Conservation (phyloP, 768 basidiomycete species). For the Boletus speciosus region DNA sequence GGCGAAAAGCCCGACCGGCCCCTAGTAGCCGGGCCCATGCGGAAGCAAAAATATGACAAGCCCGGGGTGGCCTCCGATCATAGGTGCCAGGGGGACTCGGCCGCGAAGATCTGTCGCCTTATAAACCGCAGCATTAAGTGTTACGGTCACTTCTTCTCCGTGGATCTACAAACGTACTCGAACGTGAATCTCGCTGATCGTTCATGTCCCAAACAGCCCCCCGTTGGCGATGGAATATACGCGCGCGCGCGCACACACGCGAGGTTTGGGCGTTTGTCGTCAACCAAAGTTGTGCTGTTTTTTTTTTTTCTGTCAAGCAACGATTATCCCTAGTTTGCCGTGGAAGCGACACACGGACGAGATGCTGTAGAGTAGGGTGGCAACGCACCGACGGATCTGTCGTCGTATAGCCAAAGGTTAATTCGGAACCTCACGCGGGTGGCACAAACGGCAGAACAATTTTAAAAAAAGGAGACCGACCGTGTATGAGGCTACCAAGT, state of each 20-base stretch:
- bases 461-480: neutral
- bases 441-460: neutral
- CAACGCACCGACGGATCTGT: slow-evolving; percentile 5
- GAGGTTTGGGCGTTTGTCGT: neutral
- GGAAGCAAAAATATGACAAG: no score
- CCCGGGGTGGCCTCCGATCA: neutral
- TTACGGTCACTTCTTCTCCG: neutral
- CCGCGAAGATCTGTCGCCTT: slow-evolving; percentile 8
- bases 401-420: neutral
- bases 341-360: neutral
- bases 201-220: neutral
- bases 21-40: no score
- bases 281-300: neutral
- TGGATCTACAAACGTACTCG: slow-evolving; percentile 2
- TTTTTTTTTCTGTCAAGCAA: neutral
- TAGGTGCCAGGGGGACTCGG: slow-evolving; percentile 15
- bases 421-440: neutral
- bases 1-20: no score
- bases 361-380: slow-evolving; percentile 2
- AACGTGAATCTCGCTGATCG: slow-evolving; percentile 17
- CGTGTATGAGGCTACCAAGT: neutral
- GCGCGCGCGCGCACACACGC: no score
- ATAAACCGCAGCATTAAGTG: neutral
- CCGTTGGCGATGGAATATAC: neutral
- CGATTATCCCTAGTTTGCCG: no score